phyloP scores from a whole-genome alignment of 1,284 basidiomycete genomes.

The Papiliotrema laurentii region DNA sequence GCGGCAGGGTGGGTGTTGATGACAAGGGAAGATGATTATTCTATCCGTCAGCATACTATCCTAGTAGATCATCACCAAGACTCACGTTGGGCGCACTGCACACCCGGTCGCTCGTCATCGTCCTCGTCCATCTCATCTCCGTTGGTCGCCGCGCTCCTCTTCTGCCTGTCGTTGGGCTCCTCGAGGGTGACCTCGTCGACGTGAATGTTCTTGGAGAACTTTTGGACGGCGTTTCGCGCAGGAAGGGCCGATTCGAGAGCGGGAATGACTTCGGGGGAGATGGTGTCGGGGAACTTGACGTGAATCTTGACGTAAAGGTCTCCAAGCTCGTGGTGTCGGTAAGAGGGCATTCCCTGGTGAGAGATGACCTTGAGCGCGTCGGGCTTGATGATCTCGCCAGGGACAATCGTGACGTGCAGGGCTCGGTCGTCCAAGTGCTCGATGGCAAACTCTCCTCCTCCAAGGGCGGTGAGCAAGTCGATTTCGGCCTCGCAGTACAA shows the following conservation, averaged over 20 bases:
- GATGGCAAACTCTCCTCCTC: conserved; percentile 84
- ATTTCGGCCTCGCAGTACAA: conserved; percentile 82
- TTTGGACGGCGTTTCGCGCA: conserved; percentile 65
- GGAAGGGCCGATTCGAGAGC: conserved; percentile 85
- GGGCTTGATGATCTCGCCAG: conserved; percentile 91
- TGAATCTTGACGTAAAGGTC: conserved; percentile 86
- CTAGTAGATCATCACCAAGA: conserved; percentile 9
- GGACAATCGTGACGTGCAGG: conserved; percentile 75
- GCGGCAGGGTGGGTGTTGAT: no score
- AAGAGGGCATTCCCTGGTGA: conserved; percentile 97
- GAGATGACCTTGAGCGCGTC: conserved; percentile 86
- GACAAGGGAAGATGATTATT: no score
- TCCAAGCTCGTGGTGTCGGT: conserved; percentile 93
- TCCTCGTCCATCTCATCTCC: conserved; percentile 75
- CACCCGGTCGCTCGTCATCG: conserved; percentile 44
- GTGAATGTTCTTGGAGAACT: conserved; percentile 61
- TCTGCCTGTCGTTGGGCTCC: conserved; percentile 73
- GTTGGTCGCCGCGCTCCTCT: conserved; percentile 53
- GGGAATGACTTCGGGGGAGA: conserved; percentile 65
- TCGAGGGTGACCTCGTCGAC: conserved; percentile 84
- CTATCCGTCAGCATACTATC: not conserved
- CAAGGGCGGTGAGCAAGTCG: conserved; percentile 90
- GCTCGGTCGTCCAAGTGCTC: conserved; percentile 92
- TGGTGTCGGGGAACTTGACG: conserved; percentile 83
- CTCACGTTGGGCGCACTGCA: conserved; percentile 53